Percentiles rank a stretch among this genome's conserved stretches.
Conservation (phyloP, 805 yeast genomes). For the Metschnikowia amazonensis region DNA sequence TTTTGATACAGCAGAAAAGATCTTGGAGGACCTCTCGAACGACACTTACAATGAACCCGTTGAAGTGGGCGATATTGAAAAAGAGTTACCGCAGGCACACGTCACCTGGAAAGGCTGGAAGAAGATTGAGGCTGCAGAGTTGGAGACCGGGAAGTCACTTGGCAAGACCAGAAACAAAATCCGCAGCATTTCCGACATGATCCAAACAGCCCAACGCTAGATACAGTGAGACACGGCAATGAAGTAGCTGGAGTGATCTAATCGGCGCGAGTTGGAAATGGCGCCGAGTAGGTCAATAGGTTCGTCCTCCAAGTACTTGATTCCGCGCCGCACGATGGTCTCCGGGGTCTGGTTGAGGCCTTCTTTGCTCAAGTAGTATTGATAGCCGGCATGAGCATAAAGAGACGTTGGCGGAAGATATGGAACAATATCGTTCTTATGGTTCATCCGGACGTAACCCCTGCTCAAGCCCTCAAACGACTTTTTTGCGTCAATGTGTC, state of each 20-base stretch:
- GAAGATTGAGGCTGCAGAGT: slow-evolving; percentile 52
- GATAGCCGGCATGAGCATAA: slow-evolving; percentile 48
- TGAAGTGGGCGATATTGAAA: slow-evolving; percentile 12
- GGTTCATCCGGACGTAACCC: slow-evolving; percentile 50
- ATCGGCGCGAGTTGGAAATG: slow-evolving; percentile 15
- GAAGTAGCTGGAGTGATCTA: slow-evolving; percentile 18
- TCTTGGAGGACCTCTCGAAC: slow-evolving; percentile 52
- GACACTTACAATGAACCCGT: slow-evolving; percentile 22
- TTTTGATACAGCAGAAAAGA: slow-evolving; percentile 63
- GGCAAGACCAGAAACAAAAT: slow-evolving; percentile 63
- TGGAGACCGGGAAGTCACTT: slow-evolving; percentile 39
- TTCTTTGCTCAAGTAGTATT: slow-evolving; percentile 30
- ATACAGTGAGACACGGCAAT: slow-evolving; percentile 14
- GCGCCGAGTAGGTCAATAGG: slow-evolving; percentile 8
- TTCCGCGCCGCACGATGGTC: slow-evolving; percentile 15
- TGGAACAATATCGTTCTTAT: slow-evolving; percentile 57
- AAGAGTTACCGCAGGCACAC: slow-evolving; percentile 14
- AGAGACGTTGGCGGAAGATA: slow-evolving; percentile 50
- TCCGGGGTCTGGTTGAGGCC: slow-evolving; percentile 16
- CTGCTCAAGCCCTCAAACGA: slow-evolving; percentile 14
- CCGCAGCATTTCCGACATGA: slow-evolving; percentile 45
- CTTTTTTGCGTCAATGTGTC: slow-evolving; percentile 20
- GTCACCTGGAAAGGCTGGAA: slow-evolving; percentile 70
- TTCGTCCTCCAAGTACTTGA: slow-evolving; percentile 14
- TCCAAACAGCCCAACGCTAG: slow-evolving; percentile 20